phyloP scores from a whole-genome alignment of 768 basidiomycete species.

The Suillus variegatus region DNA sequence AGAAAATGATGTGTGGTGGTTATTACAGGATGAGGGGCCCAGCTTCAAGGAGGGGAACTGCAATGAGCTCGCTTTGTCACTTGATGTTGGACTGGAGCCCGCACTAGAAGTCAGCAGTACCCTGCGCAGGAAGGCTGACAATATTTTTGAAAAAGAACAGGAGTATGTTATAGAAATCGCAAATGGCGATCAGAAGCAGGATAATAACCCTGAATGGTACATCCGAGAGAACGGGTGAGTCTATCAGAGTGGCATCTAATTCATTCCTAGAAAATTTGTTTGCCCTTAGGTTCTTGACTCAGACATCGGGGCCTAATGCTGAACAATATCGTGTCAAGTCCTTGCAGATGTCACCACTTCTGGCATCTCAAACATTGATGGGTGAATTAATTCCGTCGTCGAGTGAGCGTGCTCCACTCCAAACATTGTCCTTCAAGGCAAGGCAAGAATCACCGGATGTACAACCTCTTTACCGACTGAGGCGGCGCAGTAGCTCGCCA shows the following conservation, averaged over 20 bases:
- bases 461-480: slow-evolving; percentile 26
- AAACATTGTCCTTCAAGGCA: slow-evolving; percentile 29
- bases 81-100: slow-evolving; percentile 62
- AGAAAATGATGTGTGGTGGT: slow-evolving; percentile 16
- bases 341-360: slow-evolving; percentile 32
- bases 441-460: slow-evolving; percentile 25
- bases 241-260: neutral
- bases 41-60: slow-evolving; percentile 28
- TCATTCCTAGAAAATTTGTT: slow-evolving; percentile 3
- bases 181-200: slow-evolving; percentile 30
- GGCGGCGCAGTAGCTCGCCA: slow-evolving; percentile 31
- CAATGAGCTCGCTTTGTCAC: slow-evolving; percentile 57
- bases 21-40: slow-evolving; percentile 22
- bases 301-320: slow-evolving; percentile 60
- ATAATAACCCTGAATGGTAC: slow-evolving; percentile 44
- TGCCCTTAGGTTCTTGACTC: slow-evolving; percentile 70
- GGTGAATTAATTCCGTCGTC: slow-evolving; percentile 14
- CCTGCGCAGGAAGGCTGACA: slow-evolving; percentile 61
- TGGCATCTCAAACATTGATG: slow-evolving; percentile 22
- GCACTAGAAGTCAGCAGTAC: slow-evolving; percentile 55
- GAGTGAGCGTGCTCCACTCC: slow-evolving; percentile 27
- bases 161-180: slow-evolving; percentile 57
- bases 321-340: slow-evolving; percentile 52
- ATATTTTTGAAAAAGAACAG: slow-evolving; percentile 82
- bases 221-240: slow-evolving; percentile 74